Base-by-base conservation (phyloP, 2,329 filamentous ascomycete genomes). In the Xylaria sp. region DNA sequence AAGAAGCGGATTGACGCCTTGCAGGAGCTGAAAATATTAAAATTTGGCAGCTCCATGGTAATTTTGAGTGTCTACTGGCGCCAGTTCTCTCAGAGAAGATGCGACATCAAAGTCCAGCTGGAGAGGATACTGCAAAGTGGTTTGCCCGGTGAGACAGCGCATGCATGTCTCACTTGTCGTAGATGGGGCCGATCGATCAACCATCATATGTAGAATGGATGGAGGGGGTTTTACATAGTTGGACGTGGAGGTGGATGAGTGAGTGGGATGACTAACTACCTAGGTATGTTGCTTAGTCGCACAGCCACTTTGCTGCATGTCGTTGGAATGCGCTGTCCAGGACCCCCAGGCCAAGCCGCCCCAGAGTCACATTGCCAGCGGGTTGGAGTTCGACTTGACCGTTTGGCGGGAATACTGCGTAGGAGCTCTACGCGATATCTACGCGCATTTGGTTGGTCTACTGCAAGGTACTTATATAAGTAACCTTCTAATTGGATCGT, bases 281-380 rank as follows among this genome's bases (percentile, higher is more conserved):
- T 34, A 13, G n/a, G n/a, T n/a, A n/a, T n/a, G n/a, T n/a, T n/a
- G n/a, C n/a, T n/a, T n/a, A n/a, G 29, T 7, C 8, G 29, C 29
- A 11, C 4, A 11, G 29, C 29, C 29, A 34, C 11, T 7, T 34
- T 34, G 29, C 11, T 13, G 16, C 24, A 5, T 26, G 9, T 26
- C 11, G 29, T 7, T 34, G 29, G 39, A 21, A 24, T 46, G 44
- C 29, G 44, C 44, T 46, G 44, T 39, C 34, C 44, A 39, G 24
- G 18, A n/a, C n/a, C n/a, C n/a, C n/a, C 24, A 21, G 19, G 24
- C 46, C 29, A 48, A 42, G 46, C 38, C 46, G 46, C 46, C 38
- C n/a, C 17, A 22, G 37, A 8, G 46, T 48, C 22, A 41, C 38
- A 48, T 42, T 41, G 38, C 46, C 19, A 24, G 22, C 21, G 16